phyloP scores from a whole-genome alignment of 257 asterid genomes.

The Rehmannia glutinosa region DNA sequence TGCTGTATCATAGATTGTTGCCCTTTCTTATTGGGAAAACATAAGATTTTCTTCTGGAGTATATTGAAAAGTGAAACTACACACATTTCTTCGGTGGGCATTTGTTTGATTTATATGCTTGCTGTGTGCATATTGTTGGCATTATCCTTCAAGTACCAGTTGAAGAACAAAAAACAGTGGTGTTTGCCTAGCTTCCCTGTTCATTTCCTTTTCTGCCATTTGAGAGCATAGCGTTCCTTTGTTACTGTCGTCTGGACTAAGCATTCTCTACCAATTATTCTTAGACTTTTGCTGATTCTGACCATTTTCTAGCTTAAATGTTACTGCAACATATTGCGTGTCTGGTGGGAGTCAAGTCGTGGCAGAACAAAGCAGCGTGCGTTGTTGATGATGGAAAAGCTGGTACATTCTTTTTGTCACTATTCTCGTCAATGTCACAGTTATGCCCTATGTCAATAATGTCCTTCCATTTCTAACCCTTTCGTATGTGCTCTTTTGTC shows the following conservation, averaged over 20 bases:
- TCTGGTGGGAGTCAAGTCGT: constrained; percentile 93
- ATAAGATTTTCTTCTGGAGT: too few species aligned
- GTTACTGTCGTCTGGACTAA: neutral
- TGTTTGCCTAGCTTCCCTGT: too few species aligned
- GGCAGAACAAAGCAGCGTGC: constrained; percentile 94
- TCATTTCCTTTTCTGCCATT: too few species aligned
- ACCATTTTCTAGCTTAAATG: constrained; percentile 43
- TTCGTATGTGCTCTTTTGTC: neutral
- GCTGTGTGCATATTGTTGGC: too few species aligned
- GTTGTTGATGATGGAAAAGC: constrained; percentile 71
- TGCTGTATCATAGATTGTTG: too few species aligned
- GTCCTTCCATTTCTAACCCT: neutral
- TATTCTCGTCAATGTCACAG: neutral
- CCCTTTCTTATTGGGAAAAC: too few species aligned
- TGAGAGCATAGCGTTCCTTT: neutral
- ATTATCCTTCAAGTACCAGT: too few species aligned
- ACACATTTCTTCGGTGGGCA: too few species aligned
- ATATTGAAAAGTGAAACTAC: too few species aligned
- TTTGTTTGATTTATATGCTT: too few species aligned
- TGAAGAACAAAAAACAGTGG: too few species aligned
- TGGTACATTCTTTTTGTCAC: constrained; percentile 37
- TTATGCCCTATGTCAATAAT: neutral
- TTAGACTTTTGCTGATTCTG: constrained; percentile 8
- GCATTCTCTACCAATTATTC: constrained; percentile 1
- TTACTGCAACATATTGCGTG: constrained; percentile 65